Evolutionary conservation across 352 stramenopile species (phyloP), one percentile per base, ranked within the genome.

Genomic region (Peronospora farinosa): DNA sequence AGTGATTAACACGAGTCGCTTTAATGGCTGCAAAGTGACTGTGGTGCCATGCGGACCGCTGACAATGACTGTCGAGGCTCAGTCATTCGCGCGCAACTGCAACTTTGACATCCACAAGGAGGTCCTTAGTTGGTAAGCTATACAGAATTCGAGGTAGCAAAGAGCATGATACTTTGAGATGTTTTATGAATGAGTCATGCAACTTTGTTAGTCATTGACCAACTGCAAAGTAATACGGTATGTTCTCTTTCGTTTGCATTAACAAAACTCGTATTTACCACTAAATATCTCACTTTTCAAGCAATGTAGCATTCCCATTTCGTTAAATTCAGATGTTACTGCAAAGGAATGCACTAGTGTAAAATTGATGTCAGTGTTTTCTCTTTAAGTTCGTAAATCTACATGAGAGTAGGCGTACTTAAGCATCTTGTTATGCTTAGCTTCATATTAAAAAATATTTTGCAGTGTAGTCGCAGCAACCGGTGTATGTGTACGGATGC

Each of bases 31-130:
- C 35, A 69, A 71, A 33, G 78, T 89, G 47, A 75, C 77, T 7
- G 78, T 92, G 37, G 51, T 92, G 37, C 77, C 74, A 11, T 90
- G 81, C 42, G 81, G 81, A 0, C 81, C 81, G n/a, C 77, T 74
- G 4, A 84, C 77, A 27, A 83, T 92, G 70, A 75, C 68, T 6
- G 69, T 75, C 10, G 76, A 86, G 43, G 78, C 78, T 0, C 81
- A 92, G 52, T 28, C 59, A 13, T 60, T 88, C 2, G 76, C 81
- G n/a, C 71, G 75, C 28, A 63, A 59, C 42, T 83, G 75, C 42
- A 65, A 65, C 44, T 90, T 87, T 51, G 74, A 85, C 45, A 89
- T 92, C 57, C 81, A 92, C 61, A 90, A 88, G 51, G 82, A 92
- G 50, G 67, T 88, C 30, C 90, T 92, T 51, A 71, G 73, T 49